These are phyloP conservation scores for Aurifilum marmelostoma DNA, from an alignment of 2,329 filamentous ascomycete genomes.

Conservation along the genomic window DNA sequence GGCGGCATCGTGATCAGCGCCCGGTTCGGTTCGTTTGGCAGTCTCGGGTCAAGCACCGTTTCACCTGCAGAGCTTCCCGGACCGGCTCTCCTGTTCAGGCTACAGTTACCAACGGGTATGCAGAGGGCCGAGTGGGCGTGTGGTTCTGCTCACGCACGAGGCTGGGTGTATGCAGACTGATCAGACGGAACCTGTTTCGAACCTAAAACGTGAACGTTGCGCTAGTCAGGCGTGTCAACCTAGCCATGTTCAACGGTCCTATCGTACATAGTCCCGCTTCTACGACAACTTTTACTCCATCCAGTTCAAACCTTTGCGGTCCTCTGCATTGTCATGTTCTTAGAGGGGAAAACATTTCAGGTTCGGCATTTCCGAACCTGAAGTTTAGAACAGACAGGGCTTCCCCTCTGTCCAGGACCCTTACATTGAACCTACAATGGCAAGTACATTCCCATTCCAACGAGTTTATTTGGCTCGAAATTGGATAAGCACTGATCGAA, in stretches of 20 bases:
- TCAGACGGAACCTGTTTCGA: constrained; percentile 26
- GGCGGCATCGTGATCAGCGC: neutral
- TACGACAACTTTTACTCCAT: neutral
- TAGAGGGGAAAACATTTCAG: neutral
- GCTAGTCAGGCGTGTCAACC: neutral
- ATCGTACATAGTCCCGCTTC: neutral
- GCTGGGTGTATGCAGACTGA: constrained; percentile 8
- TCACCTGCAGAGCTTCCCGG: constrained; percentile 2
- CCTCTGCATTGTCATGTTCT: neutral
- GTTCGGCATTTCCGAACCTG: neutral
- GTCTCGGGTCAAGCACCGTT: neutral
- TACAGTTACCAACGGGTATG: neutral
- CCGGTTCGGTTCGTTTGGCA: neutral
- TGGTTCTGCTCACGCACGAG: neutral
- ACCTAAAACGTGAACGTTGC: constrained; percentile 17
- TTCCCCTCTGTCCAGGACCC: neutral
- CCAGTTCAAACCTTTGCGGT: neutral
- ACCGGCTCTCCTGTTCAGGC: neutral
- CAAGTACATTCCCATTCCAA: neutral
- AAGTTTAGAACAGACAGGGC: neutral
- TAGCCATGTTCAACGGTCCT: neutral
- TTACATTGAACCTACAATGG: neutral
- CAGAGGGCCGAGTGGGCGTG: neutral
- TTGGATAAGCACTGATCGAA: constrained; percentile 14
- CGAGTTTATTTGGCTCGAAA: neutral